Evolutionary conservation across 2,329 filamentous ascomycete genomes (phyloP).

Genomic region (Colletotrichum tamarilloi): DNA sequence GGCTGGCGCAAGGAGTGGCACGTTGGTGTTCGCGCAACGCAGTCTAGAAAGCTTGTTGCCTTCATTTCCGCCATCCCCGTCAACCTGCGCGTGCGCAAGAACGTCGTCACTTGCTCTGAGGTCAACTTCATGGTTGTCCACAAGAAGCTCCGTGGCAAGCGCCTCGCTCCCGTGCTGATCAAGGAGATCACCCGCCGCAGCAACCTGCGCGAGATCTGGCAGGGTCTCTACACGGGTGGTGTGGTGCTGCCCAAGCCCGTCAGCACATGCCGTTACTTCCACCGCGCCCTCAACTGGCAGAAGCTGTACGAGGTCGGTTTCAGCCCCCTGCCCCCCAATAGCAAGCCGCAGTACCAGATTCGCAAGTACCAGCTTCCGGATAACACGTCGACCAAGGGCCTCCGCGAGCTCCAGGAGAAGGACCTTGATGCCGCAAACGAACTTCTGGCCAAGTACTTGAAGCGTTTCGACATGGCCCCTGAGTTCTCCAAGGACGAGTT

Average conservation of each 20-base stretch:
- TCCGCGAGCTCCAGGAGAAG: slow-evolving; percentile 82
- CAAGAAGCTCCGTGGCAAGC: slow-evolving; percentile 95
- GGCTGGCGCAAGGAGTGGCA: slow-evolving; percentile 97
- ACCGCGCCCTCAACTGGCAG: slow-evolving; percentile 93
- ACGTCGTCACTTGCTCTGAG: slow-evolving; percentile 82
- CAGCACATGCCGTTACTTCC: slow-evolving; percentile 94
- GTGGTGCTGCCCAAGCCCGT: slow-evolving; percentile 91
- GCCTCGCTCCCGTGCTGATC: slow-evolving; percentile 92
- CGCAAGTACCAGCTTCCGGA: slow-evolving; percentile 87
- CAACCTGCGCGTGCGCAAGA: slow-evolving; percentile 81
- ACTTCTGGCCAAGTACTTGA: slow-evolving; percentile 81
- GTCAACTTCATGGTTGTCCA: slow-evolving; percentile 99
- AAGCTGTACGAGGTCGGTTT: slow-evolving; percentile 97
- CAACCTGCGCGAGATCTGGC: slow-evolving; percentile 87
- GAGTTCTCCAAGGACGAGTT: slow-evolving; percentile 84
- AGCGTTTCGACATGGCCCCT: slow-evolving; percentile 85
- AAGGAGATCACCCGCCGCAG: slow-evolving; percentile 96
- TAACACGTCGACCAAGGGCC: slow-evolving; percentile 75
- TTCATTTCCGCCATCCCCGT: slow-evolving; percentile 96
- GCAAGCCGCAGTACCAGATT: slow-evolving; percentile 87
- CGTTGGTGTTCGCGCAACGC: slow-evolving; percentile 86
- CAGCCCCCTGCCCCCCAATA: slow-evolving; percentile 84
- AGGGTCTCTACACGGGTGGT: slow-evolving; percentile 95
- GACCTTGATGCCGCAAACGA: slow-evolving; percentile 82
- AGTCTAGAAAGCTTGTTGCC: slow-evolving; percentile 88